Base-by-base conservation (phyloP, 2,329 filamentous ascomycete species). In the Neoscytalidium dimidiatum region DNA sequence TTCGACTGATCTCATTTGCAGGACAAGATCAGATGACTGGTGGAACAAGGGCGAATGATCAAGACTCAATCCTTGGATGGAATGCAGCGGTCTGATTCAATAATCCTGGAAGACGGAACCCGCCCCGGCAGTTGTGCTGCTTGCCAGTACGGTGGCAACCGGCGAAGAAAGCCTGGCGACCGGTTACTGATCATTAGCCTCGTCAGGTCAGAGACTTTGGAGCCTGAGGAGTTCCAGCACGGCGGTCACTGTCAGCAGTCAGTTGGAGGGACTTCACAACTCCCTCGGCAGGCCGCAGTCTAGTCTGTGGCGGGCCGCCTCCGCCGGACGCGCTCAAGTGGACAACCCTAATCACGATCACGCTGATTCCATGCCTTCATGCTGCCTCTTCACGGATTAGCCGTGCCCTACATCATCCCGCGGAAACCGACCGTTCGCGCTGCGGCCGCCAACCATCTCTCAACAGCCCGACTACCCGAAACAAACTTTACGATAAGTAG, bases 401-500 rank as follows among this genome's bases (percentile, higher is more conserved):
- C 38, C 21, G 56, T 41, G 38, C 28, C 19, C 38, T 60, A 60
- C 19, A 28, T 57, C 28, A 44, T 60, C 41, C 56, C 38, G 56
- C 41, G 56, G 41, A 60, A 44, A 44, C 56, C 56, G 26, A 31
- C 56, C 28, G n/a, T 57, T 28, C 28, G 35, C 33, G 29, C 35
- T 19, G 23, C 33, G 38, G 41, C 41, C 56, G 46, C 56, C 56
- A 60, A 60, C 56, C 56, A 60, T 26, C 41, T 23, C 8, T 60
- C 35, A 28, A 19, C 13, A 7, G 19, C 28, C 56, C 56, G 56
- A 29, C 11, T 60, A 60, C 56, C 41, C 56, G 56, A 60, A 60
- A 60, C 56, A 60, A 19, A n/a, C 41, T 60, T 60, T 60, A 29
- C 56, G 41, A 60, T 26, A 48, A 33, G 26, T 19, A 28, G 56